Base-by-base conservation (phyloP, 331 rosid genomes). In the Saraca asoca region DNA sequence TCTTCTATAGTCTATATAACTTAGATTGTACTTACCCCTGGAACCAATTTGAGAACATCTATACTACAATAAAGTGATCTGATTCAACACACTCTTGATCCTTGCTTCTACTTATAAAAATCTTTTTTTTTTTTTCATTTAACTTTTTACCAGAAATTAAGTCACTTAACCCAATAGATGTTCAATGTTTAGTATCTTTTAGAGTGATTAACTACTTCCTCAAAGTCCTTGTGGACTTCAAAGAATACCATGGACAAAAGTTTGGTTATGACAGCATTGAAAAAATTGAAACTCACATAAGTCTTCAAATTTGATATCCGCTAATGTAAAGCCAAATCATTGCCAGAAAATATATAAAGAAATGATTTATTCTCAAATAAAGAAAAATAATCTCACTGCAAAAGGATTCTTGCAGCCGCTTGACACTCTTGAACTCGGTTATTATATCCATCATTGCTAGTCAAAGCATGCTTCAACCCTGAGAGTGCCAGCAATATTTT, bases 401-500 rank as follows among this genome's bases (percentile, higher is more conserved):
- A 79, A 76, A 93, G 88, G 79, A 90, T 33, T 64, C 63, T 81
- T 5, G 98, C 97, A 42, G 96, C 97, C 70, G 88, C 95, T 77
- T 51, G 95, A 79, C 98, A 93, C 79, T 93, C 98, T 17, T 75
- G 38, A 78, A 93, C 98, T 42, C 98, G 92, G 70, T 31, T 69
- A 71, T 93, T 93, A 83, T 90, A 93, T 69, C 98, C 98, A 69
- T 95, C 87, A 82, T 80, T 83, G 59, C 17, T 69, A 31, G 91
- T 83, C 80, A 93, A 83, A 80, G 94, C 86, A 7, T 90, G 89
- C 86, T 81, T 93, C 83, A 93, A 73, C 51, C 98, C 98, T 42
- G 98, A 93, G 78, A 88, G 89, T 50, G 96, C 98, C 83, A 93
- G 69, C 74, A 93, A 66, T 79, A 88, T 84, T 78, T 80, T 86